Evolutionary conservation across 2,329 filamentous ascomycete genomes (phyloP).

Genomic region (Arthrinium phaeospermum): DNA sequence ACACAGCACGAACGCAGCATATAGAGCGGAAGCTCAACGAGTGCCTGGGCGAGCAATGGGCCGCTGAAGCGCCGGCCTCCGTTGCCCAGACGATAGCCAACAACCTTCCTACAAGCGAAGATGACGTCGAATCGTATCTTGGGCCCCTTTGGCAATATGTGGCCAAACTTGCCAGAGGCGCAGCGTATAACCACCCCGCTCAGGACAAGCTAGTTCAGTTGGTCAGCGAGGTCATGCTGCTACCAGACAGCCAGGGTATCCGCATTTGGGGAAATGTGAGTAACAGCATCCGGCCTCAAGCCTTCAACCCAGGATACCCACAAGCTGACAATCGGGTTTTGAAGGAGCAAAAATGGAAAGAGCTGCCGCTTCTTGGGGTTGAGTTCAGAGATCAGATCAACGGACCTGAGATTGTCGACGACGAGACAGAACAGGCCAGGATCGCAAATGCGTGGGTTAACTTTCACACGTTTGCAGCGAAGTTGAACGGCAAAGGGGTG

Average conservation of each 20-base stretch:
- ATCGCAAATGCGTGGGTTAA: slow-evolving; percentile 28
- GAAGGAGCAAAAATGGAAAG: slow-evolving; percentile 29
- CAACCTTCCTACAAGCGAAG: background rate
- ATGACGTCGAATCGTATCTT: slow-evolving; percentile 1
- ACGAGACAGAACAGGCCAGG: slow-evolving; percentile 24
- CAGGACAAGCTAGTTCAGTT: slow-evolving; percentile 36
- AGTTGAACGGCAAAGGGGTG: slow-evolving; percentile 32
- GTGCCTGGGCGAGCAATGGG: background rate
- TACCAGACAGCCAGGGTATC: slow-evolving; percentile 27
- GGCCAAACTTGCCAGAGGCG: slow-evolving; percentile 33
- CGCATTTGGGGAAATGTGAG: slow-evolving; percentile 1
- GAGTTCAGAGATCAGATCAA: slow-evolving; percentile 32
- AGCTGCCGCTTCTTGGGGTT: slow-evolving; percentile 34
- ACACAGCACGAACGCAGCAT: background rate
- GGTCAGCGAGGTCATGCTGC: slow-evolving; percentile 34
- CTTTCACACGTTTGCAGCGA: slow-evolving; percentile 37
- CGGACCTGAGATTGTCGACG: slow-evolving; percentile 19
- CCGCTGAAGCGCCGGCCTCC: background rate
- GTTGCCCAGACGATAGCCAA: slow-evolving; percentile 4
- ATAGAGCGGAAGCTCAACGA: background rate
- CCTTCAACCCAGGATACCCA: background rate
- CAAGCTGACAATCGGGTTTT: background rate
- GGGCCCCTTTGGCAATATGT: slow-evolving; percentile 20
- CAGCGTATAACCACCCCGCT: slow-evolving; percentile 32
- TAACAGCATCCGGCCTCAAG: background rate